Conservation (phyloP, 164 flowering plant species). For the Pachysandra terminalis region DNA sequence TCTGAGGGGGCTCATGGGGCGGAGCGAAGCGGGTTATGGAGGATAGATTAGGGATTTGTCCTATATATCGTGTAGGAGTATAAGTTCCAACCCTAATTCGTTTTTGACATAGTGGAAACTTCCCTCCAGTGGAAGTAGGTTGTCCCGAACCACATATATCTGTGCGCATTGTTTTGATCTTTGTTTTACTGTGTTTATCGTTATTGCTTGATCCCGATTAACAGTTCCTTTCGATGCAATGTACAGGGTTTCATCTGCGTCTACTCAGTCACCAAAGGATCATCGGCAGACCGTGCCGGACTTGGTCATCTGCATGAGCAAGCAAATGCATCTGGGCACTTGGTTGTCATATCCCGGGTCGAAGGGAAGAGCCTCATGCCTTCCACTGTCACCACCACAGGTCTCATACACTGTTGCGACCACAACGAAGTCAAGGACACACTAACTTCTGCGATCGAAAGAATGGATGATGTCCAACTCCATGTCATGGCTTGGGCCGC, state of each 20-base stretch:
- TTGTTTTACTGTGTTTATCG: too few species aligned
- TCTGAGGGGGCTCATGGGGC: too few species aligned
- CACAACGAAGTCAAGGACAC: slow-evolving; percentile 34
- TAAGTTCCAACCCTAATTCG: too few species aligned
- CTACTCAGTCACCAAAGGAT: slow-evolving; percentile 30
- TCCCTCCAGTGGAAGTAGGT: too few species aligned
- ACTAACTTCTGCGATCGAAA: slow-evolving; percentile 32
- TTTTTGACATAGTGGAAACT: too few species aligned
- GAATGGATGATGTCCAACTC: slow-evolving; percentile 33
- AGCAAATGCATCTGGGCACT: slow-evolving; percentile 24
- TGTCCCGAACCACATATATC: too few species aligned
- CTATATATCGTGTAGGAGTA: too few species aligned
- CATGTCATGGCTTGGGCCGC: slow-evolving; percentile 51
- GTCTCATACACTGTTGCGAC: slow-evolving; percentile 48
- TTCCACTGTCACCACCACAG: slow-evolving; percentile 33
- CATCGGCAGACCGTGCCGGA: slow-evolving; percentile 53
- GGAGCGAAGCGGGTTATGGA: too few species aligned
- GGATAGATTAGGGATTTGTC: too few species aligned
- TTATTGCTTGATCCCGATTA: too few species aligned
- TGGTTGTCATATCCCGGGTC: slow-evolving; percentile 46
- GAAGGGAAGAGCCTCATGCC: slow-evolving; percentile 56
- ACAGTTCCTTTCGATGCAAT: not conserved
- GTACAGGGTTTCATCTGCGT: slow-evolving; percentile 54
- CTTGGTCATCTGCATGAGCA: slow-evolving; percentile 34
- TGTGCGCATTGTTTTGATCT: too few species aligned